Evolutionary conservation across 345 rosid species (phyloP).

Genomic region (Corchorus olitorius): DNA sequence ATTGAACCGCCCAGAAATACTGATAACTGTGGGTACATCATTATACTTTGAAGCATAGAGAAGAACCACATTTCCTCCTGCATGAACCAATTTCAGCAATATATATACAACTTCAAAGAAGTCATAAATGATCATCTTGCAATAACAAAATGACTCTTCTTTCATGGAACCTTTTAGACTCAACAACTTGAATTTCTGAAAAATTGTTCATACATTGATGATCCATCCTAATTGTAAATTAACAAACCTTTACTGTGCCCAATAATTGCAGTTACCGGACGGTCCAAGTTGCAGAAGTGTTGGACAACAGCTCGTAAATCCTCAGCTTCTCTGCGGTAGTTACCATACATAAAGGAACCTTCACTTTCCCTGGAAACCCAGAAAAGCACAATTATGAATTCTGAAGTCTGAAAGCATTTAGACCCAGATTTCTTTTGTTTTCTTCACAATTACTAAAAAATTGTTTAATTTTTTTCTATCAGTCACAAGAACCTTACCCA

Average conservation of each 20-base stretch:
- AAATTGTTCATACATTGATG: not conserved
- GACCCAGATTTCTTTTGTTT: not conserved
- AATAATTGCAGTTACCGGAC: slow-evolving; percentile 50
- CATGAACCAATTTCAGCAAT: slow-evolving; percentile 24
- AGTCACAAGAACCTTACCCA: slow-evolving; percentile 47
- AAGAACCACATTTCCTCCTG: slow-evolving; percentile 91
- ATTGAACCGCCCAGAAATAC: slow-evolving; percentile 75
- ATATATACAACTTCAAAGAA: not conserved
- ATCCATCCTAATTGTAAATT: not conserved
- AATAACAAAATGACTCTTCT: not conserved
- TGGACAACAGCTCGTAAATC: slow-evolving; percentile 65
- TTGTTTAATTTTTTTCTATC: not conserved
- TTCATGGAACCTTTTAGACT: not conserved
- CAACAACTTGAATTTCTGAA: not conserved
- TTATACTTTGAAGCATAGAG: slow-evolving; percentile 80
- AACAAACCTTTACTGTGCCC: slow-evolving; percentile 90
- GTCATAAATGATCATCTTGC: not conserved
- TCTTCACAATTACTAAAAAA: not conserved
- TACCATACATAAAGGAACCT: slow-evolving; percentile 89
- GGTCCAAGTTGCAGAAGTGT: slow-evolving; percentile 46
- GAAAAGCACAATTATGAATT: slow-evolving; percentile 1
- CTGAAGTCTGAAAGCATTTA: not conserved
- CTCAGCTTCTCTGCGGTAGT: slow-evolving; percentile 78
- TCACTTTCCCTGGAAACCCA: slow-evolving; percentile 66
- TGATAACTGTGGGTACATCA: slow-evolving; percentile 54